Evolutionary conservation across 2,329 filamentous ascomycete species (phyloP).

Genomic region (Scedosporium boydii): DNA sequence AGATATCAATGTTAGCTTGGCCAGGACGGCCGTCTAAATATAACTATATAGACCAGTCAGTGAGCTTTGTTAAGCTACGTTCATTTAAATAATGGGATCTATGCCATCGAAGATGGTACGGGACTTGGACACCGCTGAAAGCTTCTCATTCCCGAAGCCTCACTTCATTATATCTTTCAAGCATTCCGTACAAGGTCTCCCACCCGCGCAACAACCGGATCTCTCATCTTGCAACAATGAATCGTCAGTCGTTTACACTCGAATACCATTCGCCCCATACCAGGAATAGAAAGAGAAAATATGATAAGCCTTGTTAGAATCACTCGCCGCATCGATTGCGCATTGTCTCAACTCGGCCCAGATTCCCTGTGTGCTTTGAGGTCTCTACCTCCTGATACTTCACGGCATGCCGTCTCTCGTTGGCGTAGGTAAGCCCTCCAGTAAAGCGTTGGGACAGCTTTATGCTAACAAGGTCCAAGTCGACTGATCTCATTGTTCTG

Average conservation of each 20-base stretch:
- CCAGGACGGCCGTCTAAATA: too few species aligned
- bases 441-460: background rate
- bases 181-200: background rate
- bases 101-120: background rate
- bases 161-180: background rate
- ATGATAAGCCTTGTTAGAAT: conserved; percentile 4
- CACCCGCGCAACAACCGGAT: too few species aligned
- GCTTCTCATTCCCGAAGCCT: background rate
- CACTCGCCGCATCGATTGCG: conserved; percentile 11
- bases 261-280: background rate
- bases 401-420: conserved; percentile 15
- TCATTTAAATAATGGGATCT: background rate
- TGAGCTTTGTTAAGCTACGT: too few species aligned
- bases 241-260: background rate
- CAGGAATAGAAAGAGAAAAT: background rate
- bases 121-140: background rate
- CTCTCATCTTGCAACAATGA: background rate
- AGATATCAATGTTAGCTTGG: too few species aligned
- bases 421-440: conserved; percentile 1
- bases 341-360: conserved; percentile 10
- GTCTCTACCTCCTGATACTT: conserved; percentile 14
- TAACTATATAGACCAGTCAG: too few species aligned
- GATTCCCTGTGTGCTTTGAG: conserved; percentile 15
- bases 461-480: conserved; percentile 8
- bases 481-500: conserved; percentile 14